Evolutionary conservation across 192 early-diverging fungal genomes (phyloP), one percentile per base, ranked within the genome.

Genomic region (Podila clonocystis): DNA sequence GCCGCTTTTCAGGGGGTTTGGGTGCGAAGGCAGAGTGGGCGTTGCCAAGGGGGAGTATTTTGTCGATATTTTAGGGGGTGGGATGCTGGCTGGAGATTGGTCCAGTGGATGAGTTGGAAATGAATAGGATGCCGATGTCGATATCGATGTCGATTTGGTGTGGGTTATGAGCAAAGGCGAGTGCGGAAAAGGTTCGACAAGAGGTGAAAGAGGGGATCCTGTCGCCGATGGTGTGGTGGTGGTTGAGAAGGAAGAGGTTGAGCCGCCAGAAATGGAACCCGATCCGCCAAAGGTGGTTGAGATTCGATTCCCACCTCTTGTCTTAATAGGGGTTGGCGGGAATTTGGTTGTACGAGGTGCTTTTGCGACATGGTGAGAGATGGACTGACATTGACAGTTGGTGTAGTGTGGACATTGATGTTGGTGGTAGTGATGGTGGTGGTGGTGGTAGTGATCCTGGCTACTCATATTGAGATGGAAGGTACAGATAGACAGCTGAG

Each of bases 261-360:
- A 24, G 62, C 67, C 67, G n/a, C 65, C 62, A 5, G 65, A 67
- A 13, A 63, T 34, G 2, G 75, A 79, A 17, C 75, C 75, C 13
- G 75, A 33, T 17, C 75, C 75, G 36, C 75, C 75, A 64, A 79
- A 79, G 20, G 75, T 79, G 52, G 61, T 26, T n/a, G 75, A 79
- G 15, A 79, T 63, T 20, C 75, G 26, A 26, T 61, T 66, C 24
- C 31, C 59, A 19, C 28, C 30, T 20, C 30, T 11, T 28, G 59
- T 28, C 55, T n/a, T 58, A 13, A 30, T 30, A 15, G 59, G 26
- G 59, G 28, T 17, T 63, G 34, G 28, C 22, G 62, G 20, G 20
- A 63, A 31, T 63, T 28, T 45, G 15, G 34, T n/a, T 34, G 33
- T 9, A 15, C 13, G 17, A 26, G 52, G 9, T 24, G 26, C 13